phyloP scores from a whole-genome alignment of 805 yeast genomes.

The Babjeviella inositovora region DNA sequence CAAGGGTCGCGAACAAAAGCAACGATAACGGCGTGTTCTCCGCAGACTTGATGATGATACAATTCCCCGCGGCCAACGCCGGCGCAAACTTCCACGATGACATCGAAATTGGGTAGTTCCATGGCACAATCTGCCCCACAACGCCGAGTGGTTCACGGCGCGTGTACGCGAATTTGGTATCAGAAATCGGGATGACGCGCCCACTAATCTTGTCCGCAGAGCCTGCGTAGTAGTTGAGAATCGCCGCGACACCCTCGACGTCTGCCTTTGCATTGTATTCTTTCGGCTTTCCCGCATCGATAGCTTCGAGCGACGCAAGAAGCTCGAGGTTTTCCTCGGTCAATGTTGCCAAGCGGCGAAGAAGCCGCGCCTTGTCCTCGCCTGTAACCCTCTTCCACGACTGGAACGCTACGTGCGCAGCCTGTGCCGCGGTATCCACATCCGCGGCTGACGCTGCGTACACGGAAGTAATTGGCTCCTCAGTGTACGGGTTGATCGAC shows the following conservation, averaged over 20 bases:
- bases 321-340: slow-evolving; percentile 29
- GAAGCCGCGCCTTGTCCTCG: slow-evolving; percentile 13
- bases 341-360: slow-evolving; percentile 37
- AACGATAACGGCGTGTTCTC: slow-evolving; percentile 65
- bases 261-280: slow-evolving; percentile 30
- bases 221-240: slow-evolving; percentile 39
- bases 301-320: slow-evolving; percentile 32
- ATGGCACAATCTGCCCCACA: slow-evolving; percentile 55
- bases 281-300: slow-evolving; percentile 40
- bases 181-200: slow-evolving; percentile 5
- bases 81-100: slow-evolving; percentile 75
- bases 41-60: slow-evolving; percentile 56
- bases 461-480: slow-evolving; percentile 24
- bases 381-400: slow-evolving; percentile 31
- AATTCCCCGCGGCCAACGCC: slow-evolving; percentile 69
- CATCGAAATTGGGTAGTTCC: slow-evolving; percentile 62
- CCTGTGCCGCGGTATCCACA: slow-evolving; percentile 31
- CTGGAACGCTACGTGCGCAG: slow-evolving; percentile 27
- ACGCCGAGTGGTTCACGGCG: slow-evolving; percentile 41
- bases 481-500: slow-evolving; percentile 33
- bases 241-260: slow-evolving; percentile 24
- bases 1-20: slow-evolving; percentile 39
- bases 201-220: slow-evolving; percentile 44
- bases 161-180: slow-evolving; percentile 25
- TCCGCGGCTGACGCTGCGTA: slow-evolving; percentile 28